Evolutionary conservation across 768 basidiomycete species (phyloP), one percentile per base, ranked within the genome.

Genomic region (Calocera cornea): DNA sequence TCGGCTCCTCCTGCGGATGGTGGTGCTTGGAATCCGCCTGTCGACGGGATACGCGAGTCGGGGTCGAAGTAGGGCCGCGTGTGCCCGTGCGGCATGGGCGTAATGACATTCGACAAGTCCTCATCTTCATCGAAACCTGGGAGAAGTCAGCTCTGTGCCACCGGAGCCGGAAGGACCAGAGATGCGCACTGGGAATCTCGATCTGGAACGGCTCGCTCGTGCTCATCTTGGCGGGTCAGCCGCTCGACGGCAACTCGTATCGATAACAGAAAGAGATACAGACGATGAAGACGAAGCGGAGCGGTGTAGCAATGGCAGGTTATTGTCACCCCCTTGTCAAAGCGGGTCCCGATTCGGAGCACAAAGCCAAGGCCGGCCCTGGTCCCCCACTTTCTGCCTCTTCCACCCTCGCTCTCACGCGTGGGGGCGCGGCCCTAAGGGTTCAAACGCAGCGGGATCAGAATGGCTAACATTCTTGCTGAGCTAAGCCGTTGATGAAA

Each of bases 1-100:
- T 60, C 54, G 5, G 27, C 54, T 27, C 14, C 49, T 10, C 54
- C 44, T 19, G 19, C 44, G 19, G 44, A 33, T 5, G 54, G 27
- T 2, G 27, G 27, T 5, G 5, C 27, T 27, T 33, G 27, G 31
- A 60, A 60, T 60, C 5, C 24, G 11, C 27, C 54, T 60, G 54
- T 16, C 11, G 27, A 16, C 7, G 54, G 54, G 22, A 60, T 2
- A 2, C 14, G 54, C 5, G 54, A 60, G 54, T 60, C 19, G 14
- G 54, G 31, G 54, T 60, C 54, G 54, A 60, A 60, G 54, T 29
- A 60, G 10, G 54, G 54, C 19, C 31, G 24, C 5, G 5, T 5
- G 54, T 60, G 54, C 54, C 54, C 54, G 7, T 60, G 54, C 31
- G 54, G 54, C 54, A 60, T 60, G 54, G 54, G 54, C 11, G 54